Conservation (phyloP, 2,329 filamentous ascomycete genomes). For the Alternaria sp. region DNA sequence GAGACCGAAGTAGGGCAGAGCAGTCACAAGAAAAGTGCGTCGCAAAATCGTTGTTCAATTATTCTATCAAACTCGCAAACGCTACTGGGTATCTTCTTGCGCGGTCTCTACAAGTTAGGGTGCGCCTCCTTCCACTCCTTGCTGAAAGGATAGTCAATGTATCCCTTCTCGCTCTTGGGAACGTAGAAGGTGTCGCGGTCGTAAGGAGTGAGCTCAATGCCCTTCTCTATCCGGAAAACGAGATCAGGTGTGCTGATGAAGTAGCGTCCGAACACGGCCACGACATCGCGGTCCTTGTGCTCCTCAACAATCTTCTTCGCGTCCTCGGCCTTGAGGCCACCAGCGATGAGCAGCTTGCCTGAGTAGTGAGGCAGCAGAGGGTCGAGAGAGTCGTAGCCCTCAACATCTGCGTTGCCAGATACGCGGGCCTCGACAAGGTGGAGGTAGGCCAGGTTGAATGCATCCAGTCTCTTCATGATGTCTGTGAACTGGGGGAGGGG, state of each 20-base stretch:
- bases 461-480: constrained; percentile 59
- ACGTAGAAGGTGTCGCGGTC: constrained; percentile 56
- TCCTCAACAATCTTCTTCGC: constrained; percentile 49
- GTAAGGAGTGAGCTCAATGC: constrained; percentile 54
- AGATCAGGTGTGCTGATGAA: constrained; percentile 60
- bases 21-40: neutral
- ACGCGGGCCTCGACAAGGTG: constrained; percentile 65
- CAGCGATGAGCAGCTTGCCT: constrained; percentile 49
- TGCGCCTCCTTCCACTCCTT: constrained; percentile 23
- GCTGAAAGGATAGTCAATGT: constrained; percentile 49
- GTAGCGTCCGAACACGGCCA: constrained; percentile 56
- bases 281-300: constrained; percentile 53
- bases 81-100: neutral
- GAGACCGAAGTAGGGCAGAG: neutral
- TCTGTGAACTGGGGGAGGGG: constrained; percentile 69
- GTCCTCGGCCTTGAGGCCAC: constrained; percentile 51
- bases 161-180: constrained; percentile 45
- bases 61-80: neutral
- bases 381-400: constrained; percentile 28
- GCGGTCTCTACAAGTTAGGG: neutral
- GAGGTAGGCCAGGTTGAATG: constrained; percentile 59
- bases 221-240: constrained; percentile 53
- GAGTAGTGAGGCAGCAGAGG: constrained; percentile 33
- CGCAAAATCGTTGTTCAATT: neutral
- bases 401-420: constrained; percentile 50